These are phyloP conservation scores for Suillus plorans DNA, from an alignment of 768 basidiomycete species.

Conservation along the genomic window DNA sequence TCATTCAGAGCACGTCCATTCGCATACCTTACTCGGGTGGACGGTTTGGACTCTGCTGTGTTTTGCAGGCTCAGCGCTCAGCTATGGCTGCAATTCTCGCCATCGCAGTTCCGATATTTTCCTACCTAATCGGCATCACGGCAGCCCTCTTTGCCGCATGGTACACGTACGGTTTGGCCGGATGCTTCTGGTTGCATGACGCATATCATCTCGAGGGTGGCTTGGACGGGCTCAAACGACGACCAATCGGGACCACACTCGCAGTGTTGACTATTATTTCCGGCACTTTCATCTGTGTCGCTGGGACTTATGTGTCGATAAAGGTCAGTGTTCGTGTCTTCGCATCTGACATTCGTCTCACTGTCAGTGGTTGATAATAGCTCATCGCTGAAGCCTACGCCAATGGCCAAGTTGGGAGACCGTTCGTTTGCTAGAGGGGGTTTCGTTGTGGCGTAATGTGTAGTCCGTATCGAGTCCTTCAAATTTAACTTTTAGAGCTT, in stretches of 20 bases:
- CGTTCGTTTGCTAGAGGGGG: slow-evolving; percentile 42
- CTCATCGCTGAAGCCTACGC: slow-evolving; percentile 47
- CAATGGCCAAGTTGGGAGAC: slow-evolving; percentile 41
- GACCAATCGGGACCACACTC: slow-evolving; percentile 34
- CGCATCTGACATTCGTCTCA: not conserved
- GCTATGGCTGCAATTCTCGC: slow-evolving; percentile 47
- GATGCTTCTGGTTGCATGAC: slow-evolving; percentile 56
- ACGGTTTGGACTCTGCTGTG: slow-evolving; percentile 45
- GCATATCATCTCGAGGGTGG: slow-evolving; percentile 42
- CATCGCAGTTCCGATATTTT: slow-evolving; percentile 54
- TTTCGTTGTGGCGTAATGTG: not conserved
- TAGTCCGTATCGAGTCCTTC: not conserved
- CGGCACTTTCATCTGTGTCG: slow-evolving; percentile 52
- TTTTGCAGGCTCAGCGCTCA: slow-evolving; percentile 27
- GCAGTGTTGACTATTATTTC: slow-evolving; percentile 44
- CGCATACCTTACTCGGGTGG: slow-evolving; percentile 53
- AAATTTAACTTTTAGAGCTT: not conserved
- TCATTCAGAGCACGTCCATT: slow-evolving; percentile 46
- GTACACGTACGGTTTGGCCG: slow-evolving; percentile 54
- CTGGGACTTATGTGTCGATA: slow-evolving; percentile 52
- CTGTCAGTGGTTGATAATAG: slow-evolving; percentile 25
- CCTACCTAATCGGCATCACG: slow-evolving; percentile 51
- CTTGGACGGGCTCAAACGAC: slow-evolving; percentile 29
- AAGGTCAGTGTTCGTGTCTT: slow-evolving; percentile 35
- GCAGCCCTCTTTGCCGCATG: slow-evolving; percentile 56